Conservation (phyloP, 1,139 yeast species). For the Taphrina populina region DNA sequence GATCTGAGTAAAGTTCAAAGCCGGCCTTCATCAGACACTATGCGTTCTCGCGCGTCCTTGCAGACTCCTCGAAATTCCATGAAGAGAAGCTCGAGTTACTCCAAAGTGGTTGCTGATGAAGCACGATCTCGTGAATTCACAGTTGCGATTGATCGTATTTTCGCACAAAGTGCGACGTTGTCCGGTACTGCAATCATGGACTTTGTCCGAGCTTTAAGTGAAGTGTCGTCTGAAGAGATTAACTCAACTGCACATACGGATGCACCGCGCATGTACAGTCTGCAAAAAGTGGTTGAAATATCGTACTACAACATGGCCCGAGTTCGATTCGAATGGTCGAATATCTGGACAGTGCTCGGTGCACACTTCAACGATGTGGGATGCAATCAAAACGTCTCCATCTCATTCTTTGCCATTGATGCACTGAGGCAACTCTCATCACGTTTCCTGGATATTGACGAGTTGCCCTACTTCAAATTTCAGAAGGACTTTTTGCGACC, state of each 20-base stretch:
- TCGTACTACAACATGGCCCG: conserved; percentile 97
- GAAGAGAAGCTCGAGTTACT: conserved; percentile 41
- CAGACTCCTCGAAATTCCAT: conserved; percentile 13
- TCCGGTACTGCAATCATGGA: conserved; percentile 81
- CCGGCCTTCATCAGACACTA: conserved; percentile 20
- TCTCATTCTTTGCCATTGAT: conserved; percentile 88
- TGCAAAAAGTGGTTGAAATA: conserved; percentile 94
- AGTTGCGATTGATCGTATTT: conserved; percentile 81
- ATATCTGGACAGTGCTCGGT: conserved; percentile 91
- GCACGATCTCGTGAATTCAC: conserved; percentile 74
- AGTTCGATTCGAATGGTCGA: conserved; percentile 95
- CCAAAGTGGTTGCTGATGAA: conserved; percentile 58
- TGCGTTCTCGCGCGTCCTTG: conserved; percentile 21
- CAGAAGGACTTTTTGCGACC: conserved; percentile 93
- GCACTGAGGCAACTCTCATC: conserved; percentile 88
- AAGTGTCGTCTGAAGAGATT: conserved; percentile 86
- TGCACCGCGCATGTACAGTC: conserved; percentile 85
- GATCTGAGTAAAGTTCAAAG: conserved; percentile 61
- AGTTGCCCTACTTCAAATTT: conserved; percentile 89
- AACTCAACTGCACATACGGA: conserved; percentile 79
- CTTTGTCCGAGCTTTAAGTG: conserved; percentile 82
- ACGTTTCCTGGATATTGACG: conserved; percentile 90
- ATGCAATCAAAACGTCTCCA: conserved; percentile 69
- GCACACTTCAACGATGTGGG: conserved; percentile 83
- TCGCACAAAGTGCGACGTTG: conserved; percentile 75